Evolutionary conservation across 257 asterid species (phyloP).

Genomic region (Galeopsis tetrahit): DNA sequence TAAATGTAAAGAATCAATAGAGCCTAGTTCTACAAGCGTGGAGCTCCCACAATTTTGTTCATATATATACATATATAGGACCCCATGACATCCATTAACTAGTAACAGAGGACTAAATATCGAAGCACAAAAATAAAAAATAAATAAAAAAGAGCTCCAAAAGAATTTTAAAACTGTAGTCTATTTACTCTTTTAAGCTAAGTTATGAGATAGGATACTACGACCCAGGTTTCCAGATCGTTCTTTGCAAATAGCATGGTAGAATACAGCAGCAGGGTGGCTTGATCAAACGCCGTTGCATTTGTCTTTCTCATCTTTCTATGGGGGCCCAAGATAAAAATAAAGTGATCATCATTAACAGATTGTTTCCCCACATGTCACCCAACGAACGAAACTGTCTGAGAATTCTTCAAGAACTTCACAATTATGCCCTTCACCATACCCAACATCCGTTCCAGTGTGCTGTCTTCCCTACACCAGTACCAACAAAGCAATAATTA

Average conservation of each 20-base stretch:
- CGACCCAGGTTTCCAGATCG: slow-evolving; percentile 44
- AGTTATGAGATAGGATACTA: slow-evolving; percentile 44
- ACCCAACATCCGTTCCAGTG: slow-evolving; percentile 48
- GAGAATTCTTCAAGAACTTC: slow-evolving; percentile 82
- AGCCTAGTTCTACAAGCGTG: slow-evolving; percentile 39
- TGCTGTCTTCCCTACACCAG: slow-evolving; percentile 57
- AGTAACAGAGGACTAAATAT: slow-evolving; percentile 35
- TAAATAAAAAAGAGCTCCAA: slow-evolving; percentile 40
- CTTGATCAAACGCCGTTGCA: slow-evolving; percentile 42
- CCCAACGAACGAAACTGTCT: slow-evolving; percentile 90
- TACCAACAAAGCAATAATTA: slow-evolving; percentile 17
- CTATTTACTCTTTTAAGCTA: slow-evolving; percentile 69
- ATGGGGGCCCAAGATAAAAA: slow-evolving; percentile 25
- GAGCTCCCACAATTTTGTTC: slow-evolving; percentile 44
- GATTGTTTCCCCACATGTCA: slow-evolving; percentile 72
- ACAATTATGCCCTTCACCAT: slow-evolving; percentile 46
- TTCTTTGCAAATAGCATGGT: slow-evolving; percentile 23
- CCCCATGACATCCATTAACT: slow-evolving; percentile 43
- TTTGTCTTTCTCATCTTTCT: slow-evolving; percentile 34
- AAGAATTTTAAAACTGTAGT: slow-evolving; percentile 56
- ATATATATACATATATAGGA: slow-evolving; percentile 51
- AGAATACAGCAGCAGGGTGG: slow-evolving; percentile 21
- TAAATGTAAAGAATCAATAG: slow-evolving; percentile 45
- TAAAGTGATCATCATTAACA: slow-evolving; percentile 51
- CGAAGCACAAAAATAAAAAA: background rate